Evolutionary conservation across 1,284 basidiomycete species (phyloP).

Genomic region (Phellinidium pouzarii): DNA sequence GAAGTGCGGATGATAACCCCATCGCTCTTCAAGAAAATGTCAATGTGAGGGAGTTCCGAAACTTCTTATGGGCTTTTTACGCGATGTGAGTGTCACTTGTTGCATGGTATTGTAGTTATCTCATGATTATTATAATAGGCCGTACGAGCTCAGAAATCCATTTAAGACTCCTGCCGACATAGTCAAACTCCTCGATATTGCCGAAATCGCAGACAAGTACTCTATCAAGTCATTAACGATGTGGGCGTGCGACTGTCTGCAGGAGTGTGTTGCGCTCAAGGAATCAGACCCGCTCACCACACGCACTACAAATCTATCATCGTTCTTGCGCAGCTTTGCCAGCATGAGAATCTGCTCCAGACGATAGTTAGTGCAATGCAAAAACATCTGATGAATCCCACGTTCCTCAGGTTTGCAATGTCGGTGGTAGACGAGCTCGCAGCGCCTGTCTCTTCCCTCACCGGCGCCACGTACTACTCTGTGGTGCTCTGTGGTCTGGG

Average conservation of each 20-base stretch:
- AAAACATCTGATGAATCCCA: conserved; percentile 47
- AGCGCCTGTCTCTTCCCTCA: conserved; percentile 36
- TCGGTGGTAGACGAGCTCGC: conserved; percentile 56
- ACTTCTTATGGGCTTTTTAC: conserved; percentile 57
- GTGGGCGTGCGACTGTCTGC: conserved; percentile 61
- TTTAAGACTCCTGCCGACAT: conserved; percentile 37
- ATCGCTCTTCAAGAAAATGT: conserved; percentile 54
- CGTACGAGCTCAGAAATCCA: too few species aligned
- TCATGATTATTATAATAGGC: conserved; percentile 32
- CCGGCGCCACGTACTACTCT: conserved; percentile 59
- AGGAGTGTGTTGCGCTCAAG: conserved; percentile 53
- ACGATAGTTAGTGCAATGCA: conserved; percentile 50
- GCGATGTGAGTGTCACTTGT: conserved; percentile 41
- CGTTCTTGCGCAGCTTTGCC: conserved; percentile 56
- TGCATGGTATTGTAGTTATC: conserved; percentile 26
- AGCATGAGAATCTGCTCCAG: conserved; percentile 46
- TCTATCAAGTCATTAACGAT: conserved; percentile 61
- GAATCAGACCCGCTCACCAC: too few species aligned
- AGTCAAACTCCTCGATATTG: conserved; percentile 51
- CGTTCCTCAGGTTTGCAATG: conserved; percentile 64
- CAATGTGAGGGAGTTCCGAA: conserved; percentile 49
- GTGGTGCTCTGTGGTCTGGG: conserved; percentile 39
- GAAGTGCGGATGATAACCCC: conserved; percentile 54
- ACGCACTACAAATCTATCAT: conserved; percentile 53
- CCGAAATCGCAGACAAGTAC: conserved; percentile 58